Base-by-base conservation (phyloP, 176 grass and related monocot genomes). In the Oryza australiensis region DNA sequence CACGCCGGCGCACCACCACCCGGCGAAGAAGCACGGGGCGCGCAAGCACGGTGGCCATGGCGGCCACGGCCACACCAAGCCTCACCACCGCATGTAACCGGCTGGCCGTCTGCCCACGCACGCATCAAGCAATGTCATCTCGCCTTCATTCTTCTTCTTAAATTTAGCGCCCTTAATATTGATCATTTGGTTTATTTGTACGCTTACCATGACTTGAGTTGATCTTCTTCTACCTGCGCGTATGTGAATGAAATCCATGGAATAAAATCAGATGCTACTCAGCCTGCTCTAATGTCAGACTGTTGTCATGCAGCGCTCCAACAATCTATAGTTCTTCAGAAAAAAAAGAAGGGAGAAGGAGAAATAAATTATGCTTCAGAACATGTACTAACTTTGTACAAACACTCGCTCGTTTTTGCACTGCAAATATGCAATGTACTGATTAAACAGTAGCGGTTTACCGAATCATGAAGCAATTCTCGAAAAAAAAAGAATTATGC, bases 1-100 rank as follows among this genome's bases (percentile, higher is more conserved):
- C 16, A 7, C 49, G 49, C 20, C 35, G 35, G 5, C 5, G 32
- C 74, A 38, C 11, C 41, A 45, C 34, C 34, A 23, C 46, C 46
- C 46, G 55, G 23, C 13, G 22, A 41, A 62, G 57, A 63, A 64
- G 75, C 75, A 77, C 35, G 41, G 3, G 35, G 5, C 23, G 55
- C 57, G 37, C n/a, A 71, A 71, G 66, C 66, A 68, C 32, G 32
- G 66, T 5, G 66, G 66, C 26, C 62, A 64, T 64, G 53, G 51
- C 51, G 51, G 53, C 16, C 48, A 53, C 48, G 60, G 60, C 63
- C 63, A 65, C 26, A 29, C 12, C 63, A 65, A 65, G 63, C 63
- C 63, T 29, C 27, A 29, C 63, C 63, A 65, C 27, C 24, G 12
- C 27, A 29, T 65, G 26, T 65, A 65, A 9, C 27, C 28, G 4